These are phyloP conservation scores for Arthroderma sp. DNA, from an alignment of 2,329 filamentous ascomycete genomes.

Conservation along the genomic window DNA sequence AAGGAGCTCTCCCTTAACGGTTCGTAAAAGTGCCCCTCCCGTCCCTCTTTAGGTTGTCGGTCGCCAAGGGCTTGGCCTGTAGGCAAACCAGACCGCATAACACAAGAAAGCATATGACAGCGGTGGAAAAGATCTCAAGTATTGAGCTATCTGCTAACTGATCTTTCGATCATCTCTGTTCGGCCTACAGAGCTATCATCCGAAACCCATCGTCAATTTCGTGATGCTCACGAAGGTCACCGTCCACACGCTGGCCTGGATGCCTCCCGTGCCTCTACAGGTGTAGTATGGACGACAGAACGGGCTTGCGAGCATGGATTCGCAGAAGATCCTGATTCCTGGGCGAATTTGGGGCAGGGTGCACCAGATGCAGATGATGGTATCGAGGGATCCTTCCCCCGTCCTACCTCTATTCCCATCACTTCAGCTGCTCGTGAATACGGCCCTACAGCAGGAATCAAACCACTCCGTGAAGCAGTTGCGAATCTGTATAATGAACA, in stretches of 20 bases:
- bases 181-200: constrained; percentile 56
- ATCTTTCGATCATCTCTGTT: background rate
- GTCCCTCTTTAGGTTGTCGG: background rate
- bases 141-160: background rate
- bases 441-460: constrained; percentile 87
- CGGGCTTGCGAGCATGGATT: constrained; percentile 82
- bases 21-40: constrained; percentile 15
- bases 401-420: constrained; percentile 67
- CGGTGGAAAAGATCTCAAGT: background rate
- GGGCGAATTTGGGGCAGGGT: constrained; percentile 91
- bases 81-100: background rate
- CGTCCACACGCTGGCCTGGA: constrained; percentile 84
- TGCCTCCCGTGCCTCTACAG: constrained; percentile 73
- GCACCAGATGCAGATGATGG: constrained; percentile 90
- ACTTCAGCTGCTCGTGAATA: constrained; percentile 73
- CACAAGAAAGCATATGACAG: no score
- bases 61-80: no score
- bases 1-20: constrained; percentile 36
- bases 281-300: constrained; percentile 65
- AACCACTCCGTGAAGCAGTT: constrained; percentile 74
- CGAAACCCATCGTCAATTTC: constrained; percentile 78
- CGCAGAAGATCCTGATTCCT: constrained; percentile 63
- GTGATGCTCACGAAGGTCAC: constrained; percentile 79
- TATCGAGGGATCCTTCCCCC: constrained; percentile 75
- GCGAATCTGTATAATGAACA: constrained; percentile 87